Conservation (phyloP, 202 grass and related monocot genomes). For the Schoenoplectus triqueter region DNA sequence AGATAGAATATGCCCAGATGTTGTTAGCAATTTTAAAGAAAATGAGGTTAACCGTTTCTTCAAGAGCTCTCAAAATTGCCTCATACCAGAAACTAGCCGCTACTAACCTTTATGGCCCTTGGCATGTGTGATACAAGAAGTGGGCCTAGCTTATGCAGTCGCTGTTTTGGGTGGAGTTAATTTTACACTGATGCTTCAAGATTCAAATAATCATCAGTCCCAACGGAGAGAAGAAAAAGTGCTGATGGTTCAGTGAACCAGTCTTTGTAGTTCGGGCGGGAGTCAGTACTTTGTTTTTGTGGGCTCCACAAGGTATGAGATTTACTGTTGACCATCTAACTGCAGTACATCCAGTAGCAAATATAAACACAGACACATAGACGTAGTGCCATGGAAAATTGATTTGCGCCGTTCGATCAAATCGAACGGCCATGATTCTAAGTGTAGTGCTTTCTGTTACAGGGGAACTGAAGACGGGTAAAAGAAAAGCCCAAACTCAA, state of each 20-base stretch:
- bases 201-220: constrained; percentile 59
- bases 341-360: background rate
- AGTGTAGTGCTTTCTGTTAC: no score
- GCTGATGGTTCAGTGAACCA: constrained; percentile 28
- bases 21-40: background rate
- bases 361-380: no score
- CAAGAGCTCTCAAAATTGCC: background rate
- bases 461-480: no score
- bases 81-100: background rate
- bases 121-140: constrained; percentile 56
- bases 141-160: constrained; percentile 47
- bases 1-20: background rate
- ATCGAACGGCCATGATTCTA: background rate
- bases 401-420: background rate
- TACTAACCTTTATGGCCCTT: constrained; percentile 38
- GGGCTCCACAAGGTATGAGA: background rate
- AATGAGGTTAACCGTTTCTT: background rate
- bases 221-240: constrained; percentile 66
- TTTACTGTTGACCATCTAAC: background rate
- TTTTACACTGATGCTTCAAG: constrained; percentile 42
- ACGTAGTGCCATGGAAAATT: background rate
- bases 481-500: no score
- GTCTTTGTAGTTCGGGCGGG: constrained; percentile 21
- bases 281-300: constrained; percentile 40
- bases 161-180: constrained; percentile 55